These are phyloP conservation scores for Pleurotus eryngii DNA, from an alignment of 768 basidiomycete species.

Conservation along the genomic window DNA sequence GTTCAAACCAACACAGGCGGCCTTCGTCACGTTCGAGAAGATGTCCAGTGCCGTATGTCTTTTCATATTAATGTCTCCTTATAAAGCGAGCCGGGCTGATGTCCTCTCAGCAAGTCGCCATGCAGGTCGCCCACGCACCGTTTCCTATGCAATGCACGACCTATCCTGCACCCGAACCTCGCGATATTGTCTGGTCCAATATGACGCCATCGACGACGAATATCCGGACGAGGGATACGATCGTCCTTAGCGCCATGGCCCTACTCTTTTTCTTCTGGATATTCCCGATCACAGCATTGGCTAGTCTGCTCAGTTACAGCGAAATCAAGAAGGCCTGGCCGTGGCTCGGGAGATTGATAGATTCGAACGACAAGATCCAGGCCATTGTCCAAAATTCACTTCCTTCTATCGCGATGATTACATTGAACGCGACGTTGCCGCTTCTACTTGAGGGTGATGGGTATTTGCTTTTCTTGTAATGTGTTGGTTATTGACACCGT, in stretches of 20 bases:
- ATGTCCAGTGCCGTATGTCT: constrained; percentile 83
- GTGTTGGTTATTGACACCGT: constrained; percentile 9
- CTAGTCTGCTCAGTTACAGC: constrained; percentile 84
- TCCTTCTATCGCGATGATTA: constrained; percentile 87
- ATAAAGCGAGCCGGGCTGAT: neutral
- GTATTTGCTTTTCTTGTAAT: constrained; percentile 4
- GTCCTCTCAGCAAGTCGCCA: constrained; percentile 70
- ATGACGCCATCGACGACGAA: constrained; percentile 64
- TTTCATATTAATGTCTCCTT: neutral
- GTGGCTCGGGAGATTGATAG: constrained; percentile 83
- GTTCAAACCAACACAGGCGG: constrained; percentile 79
- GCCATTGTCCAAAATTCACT: constrained; percentile 94
- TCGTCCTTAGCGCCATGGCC: constrained; percentile 68
- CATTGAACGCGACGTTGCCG: constrained; percentile 84
- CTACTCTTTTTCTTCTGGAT: constrained; percentile 89
- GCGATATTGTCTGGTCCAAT: constrained; percentile 94
- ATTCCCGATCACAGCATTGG: constrained; percentile 85
- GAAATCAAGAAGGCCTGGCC: constrained; percentile 91
- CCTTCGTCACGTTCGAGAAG: constrained; percentile 96
- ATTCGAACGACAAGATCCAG: constrained; percentile 72
- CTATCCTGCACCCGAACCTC: constrained; percentile 83
- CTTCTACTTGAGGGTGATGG: constrained; percentile 80
- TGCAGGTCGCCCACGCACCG: constrained; percentile 78
- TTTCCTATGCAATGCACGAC: constrained; percentile 66
- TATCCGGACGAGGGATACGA: constrained; percentile 60